Percentiles rank a stretch among this genome's conserved stretches.
phyloP scores from a whole-genome alignment of 352 stramenopile genomes.

The Phytophthora sp. region DNA sequence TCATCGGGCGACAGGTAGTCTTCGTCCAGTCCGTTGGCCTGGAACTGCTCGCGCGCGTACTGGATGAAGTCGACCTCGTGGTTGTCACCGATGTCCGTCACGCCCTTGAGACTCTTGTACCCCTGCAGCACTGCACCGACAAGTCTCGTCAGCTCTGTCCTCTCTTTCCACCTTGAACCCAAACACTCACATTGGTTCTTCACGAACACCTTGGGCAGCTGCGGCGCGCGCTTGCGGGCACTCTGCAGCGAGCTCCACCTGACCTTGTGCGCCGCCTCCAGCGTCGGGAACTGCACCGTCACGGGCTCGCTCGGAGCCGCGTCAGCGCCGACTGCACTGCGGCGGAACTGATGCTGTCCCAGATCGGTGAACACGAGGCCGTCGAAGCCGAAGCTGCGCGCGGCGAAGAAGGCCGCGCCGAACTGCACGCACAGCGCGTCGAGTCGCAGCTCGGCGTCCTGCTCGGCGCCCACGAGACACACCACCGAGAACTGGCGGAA shows the following conservation, averaged over 20 bases:
- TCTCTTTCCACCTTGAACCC: not conserved
- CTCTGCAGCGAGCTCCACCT: conserved; percentile 73
- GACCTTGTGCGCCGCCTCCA: conserved; percentile 53
- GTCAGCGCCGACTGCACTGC: conserved; percentile 37
- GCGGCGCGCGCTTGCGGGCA: conserved; percentile 68
- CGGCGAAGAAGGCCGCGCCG: conserved; percentile 76
- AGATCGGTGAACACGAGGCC: conserved; percentile 84
- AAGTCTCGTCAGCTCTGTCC: not conserved
- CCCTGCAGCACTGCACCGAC: conserved; percentile 66
- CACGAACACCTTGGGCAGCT: conserved; percentile 78
- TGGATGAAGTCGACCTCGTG: conserved; percentile 54
- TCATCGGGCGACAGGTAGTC: conserved; percentile 68
- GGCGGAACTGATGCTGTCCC: conserved; percentile 68
- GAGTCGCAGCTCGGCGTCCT: conserved; percentile 57
- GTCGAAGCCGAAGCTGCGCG: conserved; percentile 78
- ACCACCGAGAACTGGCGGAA: conserved; percentile 92
- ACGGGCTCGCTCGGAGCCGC: conserved; percentile 39
- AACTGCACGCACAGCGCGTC: conserved; percentile 65
- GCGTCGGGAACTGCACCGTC: conserved; percentile 61
- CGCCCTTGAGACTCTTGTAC: conserved; percentile 40
- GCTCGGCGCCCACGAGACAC: conserved; percentile 57
- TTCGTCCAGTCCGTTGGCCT: conserved; percentile 55
- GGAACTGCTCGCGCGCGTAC: conserved; percentile 59
- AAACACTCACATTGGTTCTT: conserved; percentile 71
- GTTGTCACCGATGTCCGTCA: conserved; percentile 10